These are phyloP conservation scores for Ramularia collo-cygni DNA, from an alignment of 2,329 filamentous ascomycete genomes.

Conservation along the genomic window DNA sequence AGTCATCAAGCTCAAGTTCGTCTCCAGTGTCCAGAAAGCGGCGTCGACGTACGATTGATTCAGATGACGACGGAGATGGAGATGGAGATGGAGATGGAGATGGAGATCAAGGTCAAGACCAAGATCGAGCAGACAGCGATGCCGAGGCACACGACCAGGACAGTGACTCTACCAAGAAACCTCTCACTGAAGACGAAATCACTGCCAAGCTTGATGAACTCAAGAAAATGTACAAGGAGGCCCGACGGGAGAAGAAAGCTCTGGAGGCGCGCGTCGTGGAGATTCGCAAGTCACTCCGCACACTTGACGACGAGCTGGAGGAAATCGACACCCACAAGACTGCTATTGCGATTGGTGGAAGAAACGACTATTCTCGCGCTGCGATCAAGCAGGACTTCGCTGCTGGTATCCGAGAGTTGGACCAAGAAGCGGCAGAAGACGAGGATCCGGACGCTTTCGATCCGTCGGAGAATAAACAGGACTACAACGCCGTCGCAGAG, in stretches of 20 bases:
- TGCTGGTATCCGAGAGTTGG: constrained; percentile 52
- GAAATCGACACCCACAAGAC: constrained; percentile 31
- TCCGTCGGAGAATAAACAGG: constrained; percentile 47
- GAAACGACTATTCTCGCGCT: constrained; percentile 50
- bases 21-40: constrained; percentile 11
- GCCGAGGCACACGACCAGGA: constrained; percentile 7
- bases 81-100: constrained; percentile 8
- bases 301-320: constrained; percentile 26
- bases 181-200: constrained; percentile 37
- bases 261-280: constrained; percentile 28
- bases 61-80: constrained; percentile 24
- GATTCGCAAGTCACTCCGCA: constrained; percentile 25
- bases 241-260: constrained; percentile 18
- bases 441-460: constrained; percentile 50
- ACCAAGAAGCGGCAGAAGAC: constrained; percentile 49
- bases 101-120: neutral
- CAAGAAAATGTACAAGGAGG: constrained; percentile 36
- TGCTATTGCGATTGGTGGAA: constrained; percentile 45
- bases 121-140: too few relatives aligned
- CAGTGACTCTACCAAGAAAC: constrained; percentile 20
- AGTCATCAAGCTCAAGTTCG: constrained; percentile 1
- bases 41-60: constrained; percentile 15
- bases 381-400: constrained; percentile 55
- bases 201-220: constrained; percentile 40
- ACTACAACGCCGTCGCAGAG: constrained; percentile 52